Base-by-base conservation (phyloP, 306 rosid genomes). In the Quillaja saponaria region DNA sequence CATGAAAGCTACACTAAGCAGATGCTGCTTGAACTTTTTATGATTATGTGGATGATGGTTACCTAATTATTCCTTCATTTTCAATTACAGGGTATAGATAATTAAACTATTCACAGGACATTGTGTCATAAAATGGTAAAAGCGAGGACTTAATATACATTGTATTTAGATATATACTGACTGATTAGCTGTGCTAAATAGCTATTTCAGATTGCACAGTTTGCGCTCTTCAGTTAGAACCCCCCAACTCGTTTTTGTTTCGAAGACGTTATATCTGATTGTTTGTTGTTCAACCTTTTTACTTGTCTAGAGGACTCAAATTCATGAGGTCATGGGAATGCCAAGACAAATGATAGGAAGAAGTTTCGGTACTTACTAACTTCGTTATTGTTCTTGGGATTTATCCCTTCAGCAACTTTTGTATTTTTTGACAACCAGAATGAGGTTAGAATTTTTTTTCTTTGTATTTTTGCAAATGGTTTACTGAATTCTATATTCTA, bases 371-470 rank as follows among this genome's bases (percentile, higher is more conserved):
- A 47, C 53, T 56, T 74, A n/a, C 5, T 74, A 8, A 46, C 74
- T 37, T 81, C 83, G 6, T 54, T 80, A 49, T 3, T 80, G 50
- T 66, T 74, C 38, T 16, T 83, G 20, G 81, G 71, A 21, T 66
- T 80, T 53, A 64, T 80, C 49, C 57, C 66, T 66, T 76, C 82
- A 12, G 71, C 81, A 13, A 59, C 64, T 58, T 64, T 75, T 35
- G 35, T 49, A 48, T 28, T 64, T 55, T 58, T 77, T 54, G 21
- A 34, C 50, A 80, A 80, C 8, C 76, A 71, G 63, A 58, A 77
- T 55, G 81, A 83, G 81, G 89, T 83, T 64, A 41, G 38, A 34
- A 14, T 28, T 7, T n/a, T 25, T 25, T 41, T 25, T 19, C 9
- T 34, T 42, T 13, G 13, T 28, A 17, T 20, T 13, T 28, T 18